Conservation (phyloP, 352 stramenopile species). For the Pythium angustatum region DNA sequence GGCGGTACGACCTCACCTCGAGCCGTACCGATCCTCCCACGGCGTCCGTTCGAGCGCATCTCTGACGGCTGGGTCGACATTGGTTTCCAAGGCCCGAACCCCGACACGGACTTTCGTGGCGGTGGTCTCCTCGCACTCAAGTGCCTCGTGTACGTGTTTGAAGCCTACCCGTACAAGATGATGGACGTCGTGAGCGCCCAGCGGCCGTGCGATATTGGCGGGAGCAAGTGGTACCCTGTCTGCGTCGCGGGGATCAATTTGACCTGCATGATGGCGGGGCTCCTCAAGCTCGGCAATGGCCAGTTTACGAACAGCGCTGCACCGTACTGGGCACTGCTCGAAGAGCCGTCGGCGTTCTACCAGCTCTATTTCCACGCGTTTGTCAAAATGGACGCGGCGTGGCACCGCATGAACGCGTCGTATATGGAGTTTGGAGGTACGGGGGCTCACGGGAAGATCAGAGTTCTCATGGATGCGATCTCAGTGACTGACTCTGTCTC, state of each 20-base stretch:
- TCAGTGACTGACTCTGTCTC: slow-evolving; percentile 1
- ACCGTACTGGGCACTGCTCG: slow-evolving; percentile 73
- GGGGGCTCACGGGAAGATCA: slow-evolving; percentile 37
- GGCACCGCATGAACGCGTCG: slow-evolving; percentile 75
- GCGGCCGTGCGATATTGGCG: slow-evolving; percentile 36
- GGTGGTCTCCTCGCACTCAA: slow-evolving; percentile 80
- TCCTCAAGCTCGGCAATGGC: slow-evolving; percentile 69
- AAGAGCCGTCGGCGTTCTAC: slow-evolving; percentile 84
- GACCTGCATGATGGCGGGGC: slow-evolving; percentile 73
- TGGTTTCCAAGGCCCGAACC: slow-evolving; percentile 77
- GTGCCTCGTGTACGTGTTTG: slow-evolving; percentile 82
- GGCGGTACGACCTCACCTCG: not conserved
- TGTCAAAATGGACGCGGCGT: slow-evolving; percentile 84
- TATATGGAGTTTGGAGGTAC: slow-evolving; percentile 89
- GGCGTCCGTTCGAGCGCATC: slow-evolving; percentile 40
- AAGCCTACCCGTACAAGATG: slow-evolving; percentile 75
- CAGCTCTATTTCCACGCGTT: slow-evolving; percentile 75
- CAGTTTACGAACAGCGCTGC: slow-evolving; percentile 43
- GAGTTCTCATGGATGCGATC: no score
- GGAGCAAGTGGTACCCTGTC: slow-evolving; percentile 77
- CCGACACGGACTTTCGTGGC: slow-evolving; percentile 82
- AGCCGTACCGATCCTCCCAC: slow-evolving; percentile 4
- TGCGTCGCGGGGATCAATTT: slow-evolving; percentile 85
- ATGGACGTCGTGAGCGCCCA: slow-evolving; percentile 54
- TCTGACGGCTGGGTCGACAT: slow-evolving; percentile 69